Conservation (phyloP, 495 filamentous ascomycete genomes). For the Baudoinia panamericana region DNA sequence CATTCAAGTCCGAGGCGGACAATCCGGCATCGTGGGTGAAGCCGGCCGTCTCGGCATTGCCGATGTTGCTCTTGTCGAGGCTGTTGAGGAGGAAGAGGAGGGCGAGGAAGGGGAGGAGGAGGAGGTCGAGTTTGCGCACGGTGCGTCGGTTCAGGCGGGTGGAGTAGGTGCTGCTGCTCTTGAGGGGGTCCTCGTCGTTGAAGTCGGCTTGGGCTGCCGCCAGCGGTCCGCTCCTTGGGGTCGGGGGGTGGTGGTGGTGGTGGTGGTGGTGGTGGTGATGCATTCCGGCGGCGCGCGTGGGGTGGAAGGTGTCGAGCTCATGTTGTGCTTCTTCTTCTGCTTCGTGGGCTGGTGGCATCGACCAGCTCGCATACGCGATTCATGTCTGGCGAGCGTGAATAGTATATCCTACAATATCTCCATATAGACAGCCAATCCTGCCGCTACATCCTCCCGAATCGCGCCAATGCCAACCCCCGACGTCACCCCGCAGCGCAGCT, state of each 20-base stretch:
- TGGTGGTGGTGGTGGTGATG: not conserved
- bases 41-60: conserved; percentile 40
- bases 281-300: not conserved
- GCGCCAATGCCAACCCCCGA: too few relatives aligned
- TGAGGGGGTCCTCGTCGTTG: too few relatives aligned
- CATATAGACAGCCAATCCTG: too few relatives aligned
- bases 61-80: conserved; percentile 41
- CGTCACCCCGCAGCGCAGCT: too few relatives aligned
- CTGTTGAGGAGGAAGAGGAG: conserved; percentile 40
- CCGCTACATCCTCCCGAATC: too few relatives aligned
- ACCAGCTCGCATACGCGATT: too few relatives aligned
- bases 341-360: not conserved
- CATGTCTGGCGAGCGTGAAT: too few relatives aligned
- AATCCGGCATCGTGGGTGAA: conserved; percentile 39
- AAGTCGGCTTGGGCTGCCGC: too few relatives aligned
- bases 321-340: not conserved
- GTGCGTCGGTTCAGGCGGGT: conserved; percentile 13
- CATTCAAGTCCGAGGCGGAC: conserved; percentile 37
- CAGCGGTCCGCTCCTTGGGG: too few relatives aligned
- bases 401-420: too few relatives aligned
- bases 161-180: too few relatives aligned
- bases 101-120: conserved; percentile 40
- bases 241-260: too few relatives aligned
- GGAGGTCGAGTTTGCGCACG: conserved; percentile 33
- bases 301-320: conserved; percentile 2